Evolutionary conservation across 768 basidiomycete genomes (phyloP).

Genomic region (Lactarius sp.): DNA sequence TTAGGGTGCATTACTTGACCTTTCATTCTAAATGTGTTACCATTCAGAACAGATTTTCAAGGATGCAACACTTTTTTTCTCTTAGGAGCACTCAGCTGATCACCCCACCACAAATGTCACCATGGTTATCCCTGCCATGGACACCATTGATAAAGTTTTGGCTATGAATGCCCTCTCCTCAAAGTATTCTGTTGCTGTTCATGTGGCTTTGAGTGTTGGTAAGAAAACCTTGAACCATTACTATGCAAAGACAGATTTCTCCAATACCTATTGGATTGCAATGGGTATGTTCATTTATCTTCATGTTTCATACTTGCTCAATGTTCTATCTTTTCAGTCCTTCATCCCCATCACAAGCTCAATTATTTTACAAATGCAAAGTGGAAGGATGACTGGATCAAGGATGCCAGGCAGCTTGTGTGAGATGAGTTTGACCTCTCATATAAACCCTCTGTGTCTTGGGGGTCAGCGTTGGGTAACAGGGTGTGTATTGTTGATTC

Average conservation of each 20-base stretch:
- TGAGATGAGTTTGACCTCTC: no score
- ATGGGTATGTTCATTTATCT: no score
- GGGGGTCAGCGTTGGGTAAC: no score
- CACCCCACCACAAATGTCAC: not conserved
- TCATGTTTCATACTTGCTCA: no score
- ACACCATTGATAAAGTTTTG: conserved; percentile 11
- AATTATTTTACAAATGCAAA: no score
- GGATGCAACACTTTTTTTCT: conserved; percentile 7
- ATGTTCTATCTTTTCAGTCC: no score
- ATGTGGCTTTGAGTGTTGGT: conserved; percentile 29
- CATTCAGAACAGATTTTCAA: conserved; percentile 1
- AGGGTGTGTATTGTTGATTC: no score
- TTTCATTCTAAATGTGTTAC: not conserved
- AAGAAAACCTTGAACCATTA: conserved; percentile 34
- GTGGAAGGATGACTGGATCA: no score
- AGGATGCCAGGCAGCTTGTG: no score
- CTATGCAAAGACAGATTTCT: conserved; percentile 32
- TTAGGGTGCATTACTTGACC: not conserved
- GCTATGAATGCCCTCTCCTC: conserved; percentile 19
- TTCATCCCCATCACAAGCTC: no score
- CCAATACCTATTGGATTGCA: conserved; percentile 20
- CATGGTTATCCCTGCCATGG: conserved; percentile 5
- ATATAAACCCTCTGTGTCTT: no score
- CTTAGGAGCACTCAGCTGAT: not conserved
- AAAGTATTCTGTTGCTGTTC: conserved; percentile 26